phyloP scores from a whole-genome alignment of 768 basidiomycete genomes.

The Lactifluus subvellereus region DNA sequence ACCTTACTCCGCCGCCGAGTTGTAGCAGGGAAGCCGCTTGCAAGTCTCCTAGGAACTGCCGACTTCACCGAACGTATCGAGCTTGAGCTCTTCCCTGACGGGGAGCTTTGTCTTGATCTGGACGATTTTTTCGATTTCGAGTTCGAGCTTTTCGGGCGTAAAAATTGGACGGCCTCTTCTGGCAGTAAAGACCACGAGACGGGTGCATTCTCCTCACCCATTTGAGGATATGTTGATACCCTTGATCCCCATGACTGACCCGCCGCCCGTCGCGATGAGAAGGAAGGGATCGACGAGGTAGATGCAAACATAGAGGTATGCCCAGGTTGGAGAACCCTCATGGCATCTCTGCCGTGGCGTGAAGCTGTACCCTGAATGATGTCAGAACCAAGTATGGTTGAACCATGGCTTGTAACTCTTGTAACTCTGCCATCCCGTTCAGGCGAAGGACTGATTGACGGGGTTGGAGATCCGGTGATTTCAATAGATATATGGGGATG shows the following conservation, averaged over 20 bases:
- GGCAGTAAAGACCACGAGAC: neutral
- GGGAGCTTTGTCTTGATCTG: conserved; percentile 9
- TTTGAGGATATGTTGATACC: neutral
- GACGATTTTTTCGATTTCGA: neutral
- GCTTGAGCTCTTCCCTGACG: conserved; percentile 9
- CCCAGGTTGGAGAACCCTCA: conserved; percentile 2
- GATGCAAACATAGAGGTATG: neutral
- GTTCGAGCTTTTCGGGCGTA: neutral
- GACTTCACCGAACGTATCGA: conserved; percentile 10
- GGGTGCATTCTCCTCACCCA: neutral
- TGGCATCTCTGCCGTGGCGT: conserved; percentile 9
- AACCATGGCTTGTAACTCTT: conserved; percentile 8
- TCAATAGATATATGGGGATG: neutral
- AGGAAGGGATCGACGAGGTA: neutral
- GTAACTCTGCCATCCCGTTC: conserved; percentile 1
- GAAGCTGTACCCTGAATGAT: conserved; percentile 25
- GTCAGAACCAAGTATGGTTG: conserved; percentile 30
- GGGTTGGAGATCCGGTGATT: neutral
- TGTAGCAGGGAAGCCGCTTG: neutral
- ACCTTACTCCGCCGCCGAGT: neutral
- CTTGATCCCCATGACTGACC: conserved; percentile 10
- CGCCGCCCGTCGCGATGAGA: neutral
- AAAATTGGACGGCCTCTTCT: neutral
- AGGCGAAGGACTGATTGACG: neutral
- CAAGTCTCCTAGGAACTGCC: neutral